Base-by-base conservation (phyloP, 2,329 filamentous ascomycete species). In the Zymoseptoria pseudotritici region DNA sequence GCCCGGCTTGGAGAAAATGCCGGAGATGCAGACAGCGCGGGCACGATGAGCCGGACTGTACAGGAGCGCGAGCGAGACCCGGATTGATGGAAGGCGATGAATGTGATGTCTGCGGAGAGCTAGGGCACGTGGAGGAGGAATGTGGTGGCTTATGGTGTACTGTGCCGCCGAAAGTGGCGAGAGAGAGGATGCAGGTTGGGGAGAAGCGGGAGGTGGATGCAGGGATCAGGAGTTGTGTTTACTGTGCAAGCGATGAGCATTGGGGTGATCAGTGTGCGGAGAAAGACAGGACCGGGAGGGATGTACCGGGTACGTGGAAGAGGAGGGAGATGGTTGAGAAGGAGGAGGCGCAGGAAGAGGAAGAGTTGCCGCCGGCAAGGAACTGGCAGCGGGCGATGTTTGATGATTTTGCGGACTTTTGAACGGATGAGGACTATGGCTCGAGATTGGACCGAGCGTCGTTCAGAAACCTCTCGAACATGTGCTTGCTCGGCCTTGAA, bases 101-200 rank as follows among this genome's bases (percentile, higher is more conserved):
- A 31, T 63, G 55, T 22, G 60, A 61, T 50, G 51, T 61, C 9
- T 61, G 60, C 29, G 49, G 42, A 17, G 46, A 62, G 19, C 31
- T 26, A 11, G 66, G 66, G 13, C 67, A 70, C 36, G 58, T 66
- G 10, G 68, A 71, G 52, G 65, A 69, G 52, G 61, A 68, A 22
- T 71, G 69, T 55, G 46, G 62, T 2, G 24, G 57, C 9, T 53
- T 71, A 19, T 70, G 68, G 66, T 56, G 65, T 29, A 57, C 61
- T 19, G 46, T 52, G 11, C 57, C 50, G 9, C 20, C 20, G n/a
- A 49, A 55, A 22, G 5, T 50, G n/a, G 49, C 26, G 46, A 19
- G 52, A 2, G 31, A 51, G 19, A 51, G 50, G 24, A 60, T 60
- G 50, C 10, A 13, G 13, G 17, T n/a, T 13, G 36, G 36, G 17